Conservation (phyloP, 352 stramenopile genomes). For the Aphanomyces astaci region DNA sequence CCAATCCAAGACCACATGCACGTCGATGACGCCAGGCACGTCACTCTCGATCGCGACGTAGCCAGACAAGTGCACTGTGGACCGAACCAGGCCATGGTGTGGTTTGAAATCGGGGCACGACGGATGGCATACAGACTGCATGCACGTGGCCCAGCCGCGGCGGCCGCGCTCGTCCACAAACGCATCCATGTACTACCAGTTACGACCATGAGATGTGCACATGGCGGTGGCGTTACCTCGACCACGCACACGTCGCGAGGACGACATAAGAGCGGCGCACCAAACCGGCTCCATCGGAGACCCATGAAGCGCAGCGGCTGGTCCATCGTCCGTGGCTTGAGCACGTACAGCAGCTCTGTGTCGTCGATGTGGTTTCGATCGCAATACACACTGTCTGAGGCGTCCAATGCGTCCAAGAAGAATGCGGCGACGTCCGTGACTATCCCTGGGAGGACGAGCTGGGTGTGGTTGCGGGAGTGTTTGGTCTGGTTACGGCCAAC, state of each 20-base stretch:
- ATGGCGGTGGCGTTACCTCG: background rate
- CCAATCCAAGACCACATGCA: background rate
- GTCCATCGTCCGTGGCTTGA: background rate
- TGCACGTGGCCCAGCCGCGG: slow-evolving; percentile 51
- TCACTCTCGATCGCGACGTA: background rate
- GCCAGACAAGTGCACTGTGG: background rate
- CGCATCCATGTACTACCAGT: slow-evolving; percentile 41
- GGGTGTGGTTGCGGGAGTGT: background rate
- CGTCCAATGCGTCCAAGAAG: background rate
- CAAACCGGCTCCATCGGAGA: background rate
- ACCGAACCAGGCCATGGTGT: background rate
- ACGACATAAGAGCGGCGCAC: background rate
- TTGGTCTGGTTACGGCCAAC: background rate
- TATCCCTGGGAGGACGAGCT: background rate
- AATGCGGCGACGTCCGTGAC: slow-evolving; percentile 6
- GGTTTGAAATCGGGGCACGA: slow-evolving; percentile 28
- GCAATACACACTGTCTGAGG: background rate
- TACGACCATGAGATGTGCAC: background rate
- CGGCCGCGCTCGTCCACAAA: slow-evolving; percentile 51
- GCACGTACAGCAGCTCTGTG: background rate
- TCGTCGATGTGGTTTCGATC: background rate
- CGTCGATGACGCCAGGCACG: background rate
- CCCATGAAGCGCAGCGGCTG: background rate
- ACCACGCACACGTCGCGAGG: background rate
- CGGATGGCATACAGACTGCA: slow-evolving; percentile 45